Percentiles rank a stretch among this genome's conserved stretches.
phyloP scores from a whole-genome alignment of 1,284 basidiomycete genomes.

The Cutaneotrichosporon cavernicola region DNA sequence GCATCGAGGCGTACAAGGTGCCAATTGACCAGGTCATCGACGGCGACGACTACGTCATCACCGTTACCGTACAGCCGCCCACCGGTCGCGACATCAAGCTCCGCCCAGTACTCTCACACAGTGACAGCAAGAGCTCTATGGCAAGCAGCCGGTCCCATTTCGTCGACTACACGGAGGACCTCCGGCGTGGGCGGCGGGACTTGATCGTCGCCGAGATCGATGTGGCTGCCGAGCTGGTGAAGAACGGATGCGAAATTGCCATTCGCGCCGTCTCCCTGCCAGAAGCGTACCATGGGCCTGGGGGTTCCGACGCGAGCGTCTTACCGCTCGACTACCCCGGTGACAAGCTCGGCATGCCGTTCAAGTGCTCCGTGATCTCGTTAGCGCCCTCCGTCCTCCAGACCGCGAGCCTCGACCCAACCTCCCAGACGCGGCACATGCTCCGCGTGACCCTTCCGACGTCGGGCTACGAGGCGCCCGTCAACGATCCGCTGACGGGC shows the following conservation, averaged over 20 bases:
- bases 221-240: slow-evolving; percentile 35
- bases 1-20: slow-evolving; percentile 33
- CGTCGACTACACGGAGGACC: slow-evolving; percentile 45
- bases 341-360: slow-evolving; percentile 40
- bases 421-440: slow-evolving; percentile 63
- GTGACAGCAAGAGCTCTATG: slow-evolving; percentile 35
- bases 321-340: slow-evolving; percentile 35
- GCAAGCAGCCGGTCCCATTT: slow-evolving; percentile 40
- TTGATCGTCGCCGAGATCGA: slow-evolving; percentile 44
- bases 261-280: slow-evolving; percentile 43
- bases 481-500: slow-evolving; percentile 76
- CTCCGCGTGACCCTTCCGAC: slow-evolving; percentile 76
- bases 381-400: slow-evolving; percentile 76
- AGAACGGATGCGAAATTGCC: slow-evolving; percentile 41
- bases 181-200: slow-evolving; percentile 41
- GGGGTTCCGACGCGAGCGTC: slow-evolving; percentile 14
- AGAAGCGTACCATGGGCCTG: slow-evolving; percentile 29
- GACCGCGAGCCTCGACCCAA: slow-evolving; percentile 58
- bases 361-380: slow-evolving; percentile 55
- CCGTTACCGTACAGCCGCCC: slow-evolving; percentile 41
- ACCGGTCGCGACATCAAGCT: slow-evolving; percentile 18
- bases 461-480: slow-evolving; percentile 69
- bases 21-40: slow-evolving; percentile 43
- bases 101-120: slow-evolving; percentile 35
- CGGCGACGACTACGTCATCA: slow-evolving; percentile 34